Evolutionary conservation across 2,329 filamentous ascomycete genomes (phyloP).

Genomic region (Didymella exigua): DNA sequence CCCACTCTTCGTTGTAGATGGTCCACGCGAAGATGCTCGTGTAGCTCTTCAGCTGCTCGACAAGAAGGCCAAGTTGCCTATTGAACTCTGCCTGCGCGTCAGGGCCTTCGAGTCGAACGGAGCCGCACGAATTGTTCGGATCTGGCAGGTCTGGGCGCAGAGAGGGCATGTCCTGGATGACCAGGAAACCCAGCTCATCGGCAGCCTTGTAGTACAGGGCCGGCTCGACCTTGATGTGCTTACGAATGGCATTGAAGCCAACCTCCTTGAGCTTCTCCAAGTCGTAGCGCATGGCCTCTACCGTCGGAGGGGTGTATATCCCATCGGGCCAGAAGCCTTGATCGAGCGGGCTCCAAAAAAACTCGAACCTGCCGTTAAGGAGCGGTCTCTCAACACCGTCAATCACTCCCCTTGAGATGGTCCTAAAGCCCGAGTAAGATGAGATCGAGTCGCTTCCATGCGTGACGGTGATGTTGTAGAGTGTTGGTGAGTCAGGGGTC

Average conservation of each 20-base stretch:
- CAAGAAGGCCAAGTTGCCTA: constrained; percentile 65
- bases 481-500: constrained; percentile 66
- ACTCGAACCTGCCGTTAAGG: constrained; percentile 71
- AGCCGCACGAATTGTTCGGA: constrained; percentile 19
- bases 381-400: constrained; percentile 66
- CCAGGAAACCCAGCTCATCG: constrained; percentile 67
- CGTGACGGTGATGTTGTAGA: constrained; percentile 68
- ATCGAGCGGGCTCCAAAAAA: constrained; percentile 71
- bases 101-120: constrained; percentile 24
- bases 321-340: constrained; percentile 77
- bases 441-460: constrained; percentile 59
- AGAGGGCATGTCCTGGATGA: constrained; percentile 76
- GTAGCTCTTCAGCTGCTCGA: constrained; percentile 68
- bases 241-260: constrained; percentile 73
- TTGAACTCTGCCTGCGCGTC: constrained; percentile 68
- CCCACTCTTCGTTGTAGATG: constrained; percentile 77
- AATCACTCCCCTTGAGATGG: constrained; percentile 62
- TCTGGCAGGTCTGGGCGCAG: constrained; percentile 44
- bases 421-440: constrained; percentile 74
- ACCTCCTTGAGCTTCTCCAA: constrained; percentile 67
- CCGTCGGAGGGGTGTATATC: constrained; percentile 67
- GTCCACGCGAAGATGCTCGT: constrained; percentile 70
- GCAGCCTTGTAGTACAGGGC: constrained; percentile 72
- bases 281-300: constrained; percentile 72
- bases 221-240: constrained; percentile 73